These are phyloP conservation scores for Hydnomerulius pinastri DNA, from an alignment of 768 basidiomycete species.

Conservation along the genomic window DNA sequence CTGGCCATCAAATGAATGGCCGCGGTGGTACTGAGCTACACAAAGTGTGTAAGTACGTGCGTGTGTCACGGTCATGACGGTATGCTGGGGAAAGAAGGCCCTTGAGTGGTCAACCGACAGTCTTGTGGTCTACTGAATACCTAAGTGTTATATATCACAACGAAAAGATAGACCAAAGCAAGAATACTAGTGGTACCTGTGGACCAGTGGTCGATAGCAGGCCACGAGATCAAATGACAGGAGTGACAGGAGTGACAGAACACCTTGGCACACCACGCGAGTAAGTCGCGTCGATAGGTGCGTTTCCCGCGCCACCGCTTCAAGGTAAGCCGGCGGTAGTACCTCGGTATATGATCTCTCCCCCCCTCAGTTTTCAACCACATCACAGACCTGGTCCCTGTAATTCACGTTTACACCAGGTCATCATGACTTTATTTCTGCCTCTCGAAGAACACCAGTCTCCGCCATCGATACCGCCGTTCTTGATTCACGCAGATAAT, in stretches of 20 bases:
- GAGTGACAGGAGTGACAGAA: too few species aligned
- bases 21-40: constrained; percentile 33
- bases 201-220: too few species aligned
- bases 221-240: too few species aligned
- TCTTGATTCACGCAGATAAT: constrained; percentile 51
- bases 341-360: constrained; percentile 18
- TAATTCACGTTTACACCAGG: constrained; percentile 28
- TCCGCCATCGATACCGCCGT: constrained; percentile 54
- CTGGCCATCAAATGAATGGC: constrained; percentile 20
- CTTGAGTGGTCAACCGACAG: too few species aligned
- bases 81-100: not conserved
- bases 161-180: not conserved
- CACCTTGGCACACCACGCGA: too few species aligned
- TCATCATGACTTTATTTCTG: constrained; percentile 64
- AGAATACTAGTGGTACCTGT: not conserved
- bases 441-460: constrained; percentile 54
- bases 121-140: constrained; percentile 6
- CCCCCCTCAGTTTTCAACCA: constrained; percentile 25
- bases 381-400: constrained; percentile 18
- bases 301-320: constrained; percentile 34
- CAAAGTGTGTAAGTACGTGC: constrained; percentile 25
- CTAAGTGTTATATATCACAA: not conserved
- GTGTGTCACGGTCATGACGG: constrained; percentile 15
- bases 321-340: not conserved
- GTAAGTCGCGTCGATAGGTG: too few species aligned